Percentiles rank a stretch among this genome's conserved stretches.
These are phyloP conservation scores for Trichophyton verrucosum DNA, from an alignment of 2,329 filamentous ascomycete genomes.

Conservation along the genomic window DNA sequence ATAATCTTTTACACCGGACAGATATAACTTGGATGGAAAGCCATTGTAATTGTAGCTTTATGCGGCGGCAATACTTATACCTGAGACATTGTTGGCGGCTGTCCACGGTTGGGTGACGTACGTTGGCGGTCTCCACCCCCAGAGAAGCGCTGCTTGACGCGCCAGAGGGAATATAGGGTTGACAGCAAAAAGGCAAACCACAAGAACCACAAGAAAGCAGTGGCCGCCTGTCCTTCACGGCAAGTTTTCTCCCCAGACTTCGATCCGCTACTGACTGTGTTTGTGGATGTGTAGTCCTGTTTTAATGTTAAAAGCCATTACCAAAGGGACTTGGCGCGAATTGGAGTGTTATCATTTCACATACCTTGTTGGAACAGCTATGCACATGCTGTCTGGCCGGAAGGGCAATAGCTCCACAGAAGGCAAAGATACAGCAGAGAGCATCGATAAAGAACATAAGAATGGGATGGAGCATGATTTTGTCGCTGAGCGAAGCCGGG, in stretches of 20 bases:
- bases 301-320: neutral
- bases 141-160: constrained; percentile 19
- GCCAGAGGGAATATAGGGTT: constrained; percentile 29
- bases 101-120: neutral
- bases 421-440: constrained; percentile 38
- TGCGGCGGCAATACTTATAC: constrained; percentile 6
- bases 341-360: constrained; percentile 12
- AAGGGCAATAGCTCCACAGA: constrained; percentile 38
- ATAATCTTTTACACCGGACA: neutral
- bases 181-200: constrained; percentile 35
- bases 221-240: constrained; percentile 39
- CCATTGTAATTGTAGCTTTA: neutral
- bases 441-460: constrained; percentile 34
- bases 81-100: constrained; percentile 13
- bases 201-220: constrained; percentile 42
- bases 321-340: neutral
- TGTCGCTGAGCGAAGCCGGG: constrained; percentile 30
- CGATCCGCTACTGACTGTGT: constrained; percentile 36
- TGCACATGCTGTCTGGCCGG: constrained; percentile 34
- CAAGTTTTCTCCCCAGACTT: constrained; percentile 30
- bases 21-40: neutral
- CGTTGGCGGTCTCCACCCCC: constrained; percentile 10
- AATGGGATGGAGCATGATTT: constrained; percentile 31
- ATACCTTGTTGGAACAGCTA: constrained; percentile 36
- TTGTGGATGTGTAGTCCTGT: constrained; percentile 23